A percentile compares a stretch with the other conserved stretches of the same genome.
Evolutionary conservation across 1,139 yeast species (phyloP).

Genomic region (Blastobotrys serpentis): DNA sequence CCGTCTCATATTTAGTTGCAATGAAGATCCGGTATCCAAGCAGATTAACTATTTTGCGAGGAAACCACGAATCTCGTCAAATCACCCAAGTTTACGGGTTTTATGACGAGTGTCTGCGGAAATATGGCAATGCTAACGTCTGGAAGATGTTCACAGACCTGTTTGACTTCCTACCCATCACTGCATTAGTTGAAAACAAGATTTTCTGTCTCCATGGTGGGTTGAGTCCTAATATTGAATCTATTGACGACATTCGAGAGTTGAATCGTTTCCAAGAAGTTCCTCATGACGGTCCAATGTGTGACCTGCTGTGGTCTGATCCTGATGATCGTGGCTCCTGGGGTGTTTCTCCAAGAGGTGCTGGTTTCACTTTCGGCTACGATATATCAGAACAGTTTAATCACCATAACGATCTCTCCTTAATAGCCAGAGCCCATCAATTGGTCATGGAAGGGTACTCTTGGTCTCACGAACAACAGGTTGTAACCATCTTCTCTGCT

Average conservation of each 20-base stretch:
- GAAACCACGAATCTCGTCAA: conserved; percentile 96
- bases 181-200: conserved; percentile 81
- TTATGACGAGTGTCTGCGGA: conserved; percentile 94
- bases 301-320: conserved; percentile 95
- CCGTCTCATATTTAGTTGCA: conserved; percentile 72
- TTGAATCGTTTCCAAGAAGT: conserved; percentile 92
- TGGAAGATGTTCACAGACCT: conserved; percentile 80
- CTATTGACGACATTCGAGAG: conserved; percentile 83
- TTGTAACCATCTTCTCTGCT: conserved; percentile 95
- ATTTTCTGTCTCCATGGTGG: conserved; percentile 98
- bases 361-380: conserved; percentile 92
- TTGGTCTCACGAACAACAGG: conserved; percentile 57
- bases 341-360: conserved; percentile 98
- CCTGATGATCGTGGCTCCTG: conserved; percentile 96
- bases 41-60: conserved; percentile 88
- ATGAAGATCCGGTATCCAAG: conserved; percentile 92
- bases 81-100: conserved; percentile 98
- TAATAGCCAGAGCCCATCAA: conserved; percentile 97
- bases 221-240: conserved; percentile 85
- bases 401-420: conserved; percentile 72
- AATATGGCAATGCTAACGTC: conserved; percentile 92
- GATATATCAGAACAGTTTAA: conserved; percentile 82
- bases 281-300: conserved; percentile 99
- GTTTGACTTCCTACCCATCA: conserved; percentile 90
- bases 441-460: conserved; percentile 96